Evolutionary conservation across 177 flowering plant genomes (phyloP), one percentile per base, ranked within the genome.

Genomic region (Vitis hybrid): DNA sequence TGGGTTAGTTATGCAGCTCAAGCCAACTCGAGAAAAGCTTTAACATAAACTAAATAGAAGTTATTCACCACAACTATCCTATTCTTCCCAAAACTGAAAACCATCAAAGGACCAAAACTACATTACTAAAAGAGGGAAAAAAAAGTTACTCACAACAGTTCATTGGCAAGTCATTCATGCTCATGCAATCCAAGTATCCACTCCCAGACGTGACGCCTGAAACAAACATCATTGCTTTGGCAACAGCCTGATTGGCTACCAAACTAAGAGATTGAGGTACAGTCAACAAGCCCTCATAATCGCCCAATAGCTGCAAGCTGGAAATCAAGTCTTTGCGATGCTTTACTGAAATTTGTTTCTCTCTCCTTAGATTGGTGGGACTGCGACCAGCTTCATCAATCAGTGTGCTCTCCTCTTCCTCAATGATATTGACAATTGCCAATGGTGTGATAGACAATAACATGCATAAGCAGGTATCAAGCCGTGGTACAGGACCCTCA

Each of bases 401-500:
- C 71, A 77, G 59, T 14, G 68, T 52, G 75, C 76, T 62, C 66
- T 87, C 91, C 70, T 89, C 90, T 67, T 87, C 88, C 66, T 87
- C 89, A 65, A 89, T 74, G 52, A 89, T 71, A 64, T 81, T 78
- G 21, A 79, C 80, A 67, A 89, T 72, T 8, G 82, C 88, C 62
- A 84, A 85, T 48, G 81, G 69, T 59, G 88, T 76, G 21, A 87
- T 71, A 19, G 87, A 85, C 71, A 89, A 75, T 51, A 89, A 70
- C 89, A 89, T 74, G 80, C 86, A 81, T 67, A 89, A 65, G 72
- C 86, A 83, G 8, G 87, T 81, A 69, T 87, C 91, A 27, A 84
- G 76, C 46, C 88, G 88, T 73, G 90, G 87, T 32, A 85, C 83
- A 68, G 92, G 92, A 70, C 89, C 91, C 65, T 88, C 92, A 70